Base-by-base conservation (phyloP, 371 early-diverging fungal species). In the Umbelopsis sp. region DNA sequence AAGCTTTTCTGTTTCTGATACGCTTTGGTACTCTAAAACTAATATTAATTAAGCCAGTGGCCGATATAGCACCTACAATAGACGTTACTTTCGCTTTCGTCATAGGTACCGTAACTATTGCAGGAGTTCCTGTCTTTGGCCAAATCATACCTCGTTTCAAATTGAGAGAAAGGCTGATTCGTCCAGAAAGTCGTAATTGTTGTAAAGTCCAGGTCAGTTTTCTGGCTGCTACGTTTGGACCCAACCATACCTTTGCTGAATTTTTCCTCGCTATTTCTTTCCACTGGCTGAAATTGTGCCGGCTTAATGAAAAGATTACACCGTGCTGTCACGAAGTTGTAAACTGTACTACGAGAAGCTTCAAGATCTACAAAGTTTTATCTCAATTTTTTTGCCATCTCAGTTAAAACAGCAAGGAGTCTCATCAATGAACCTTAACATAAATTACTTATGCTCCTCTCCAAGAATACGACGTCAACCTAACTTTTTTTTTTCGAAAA, bases 211-310 rank as follows among this genome's bases (percentile, higher is more conserved):
- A 63, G 20, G 51, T 70, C 71, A 71, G 67, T 75, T 69, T 70
- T 22, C 22, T 22, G 22, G 69, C 65, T 72, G 72, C 70, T 70
- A 72, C 65, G 72, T 75, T 70, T 72, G 75, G 44, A 75, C 69
- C 69, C 72, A 72, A 50, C 68, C 70, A 35, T 72, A 67, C 46
- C 65, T 67, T 66, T 70, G 70, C 44, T 70, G 66, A 66, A 70
- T 53, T 68, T 67, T 70, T 70, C 63, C 29, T 69, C 53, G 24
- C 69, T 65, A 44, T 69, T 63, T 29, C 69, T 63, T 63, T 63
- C 63, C 22, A 70, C 44, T 64, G 71, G 46, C 4, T 38, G 38
- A 10, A 38, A 38, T 10, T 0, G 38, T 10, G 38, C 38, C 38
- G 4, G 38, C 38, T 71, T 63, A 71, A 57, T 71, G 8, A 63